Evolutionary conservation across 345 rosid species (phyloP), one percentile per base, ranked within the genome.

Genomic region (Lagerstroemia speciosa): DNA sequence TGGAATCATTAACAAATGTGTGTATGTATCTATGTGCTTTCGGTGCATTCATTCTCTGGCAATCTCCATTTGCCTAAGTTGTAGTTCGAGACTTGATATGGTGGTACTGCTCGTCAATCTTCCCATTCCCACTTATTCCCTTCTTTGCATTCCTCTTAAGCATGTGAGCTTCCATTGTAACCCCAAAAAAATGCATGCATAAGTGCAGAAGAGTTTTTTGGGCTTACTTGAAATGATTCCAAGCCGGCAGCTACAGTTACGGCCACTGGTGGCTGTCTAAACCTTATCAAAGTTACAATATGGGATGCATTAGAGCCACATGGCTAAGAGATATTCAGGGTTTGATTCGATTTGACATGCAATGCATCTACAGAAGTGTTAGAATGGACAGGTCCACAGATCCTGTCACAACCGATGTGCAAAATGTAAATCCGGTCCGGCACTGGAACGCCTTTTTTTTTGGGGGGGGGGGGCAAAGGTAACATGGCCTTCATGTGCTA

Each of bases 401-500:
- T 16, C 46, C 2, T 9, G 46, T 16, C 46, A 9, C 8, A 9
- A 6, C 8, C 15, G 16, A 16, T 2, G 16, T 14, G 46, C 12
- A 0, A 14, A 41, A 16, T 8, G 46, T 36, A 36, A 9, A 36
- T 50, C 19, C 26, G n/a, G 55, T 19, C 26, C 3, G 55, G n/a
- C 19, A 50, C 55, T 50, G 60, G 30, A 41, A 41, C n/a, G n/a
- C n/a, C n/a, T n/a, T 64, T 32, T 55, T 46, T 69, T 38, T 50
- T 38, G 67, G 78, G 72, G 86, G 83, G 67, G 40, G 67, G 78
- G 72, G 86, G 83, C 72, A 78, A 79, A 76, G 75, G 92, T 87
- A 85, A 87, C 92, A 79, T 87, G 92, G 92, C 81, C 85, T 77
- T 85, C 93, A 83, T 82, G 90, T 85, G 90, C 84, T 68, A 15